These are phyloP conservation scores for Trichoderma asperelloides DNA, from an alignment of 495 filamentous ascomycete species.

Conservation along the genomic window DNA sequence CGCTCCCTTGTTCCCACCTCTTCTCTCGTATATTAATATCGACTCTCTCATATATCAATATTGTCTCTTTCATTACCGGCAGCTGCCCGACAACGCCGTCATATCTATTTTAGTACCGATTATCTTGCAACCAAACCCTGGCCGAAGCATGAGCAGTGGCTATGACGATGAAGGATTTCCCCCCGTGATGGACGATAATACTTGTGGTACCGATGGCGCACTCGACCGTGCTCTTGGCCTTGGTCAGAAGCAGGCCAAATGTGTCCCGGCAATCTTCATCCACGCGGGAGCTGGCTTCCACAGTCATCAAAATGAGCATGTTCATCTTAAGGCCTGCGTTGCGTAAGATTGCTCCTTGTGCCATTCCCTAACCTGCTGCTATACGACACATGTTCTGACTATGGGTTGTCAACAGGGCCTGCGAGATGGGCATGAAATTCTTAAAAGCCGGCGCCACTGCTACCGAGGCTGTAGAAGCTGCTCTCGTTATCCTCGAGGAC, in stretches of 20 bases:
- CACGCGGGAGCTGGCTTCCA: conserved; percentile 97
- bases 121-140: background rate
- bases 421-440: conserved; percentile 66
- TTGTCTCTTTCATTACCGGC: background rate
- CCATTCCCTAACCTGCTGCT: background rate
- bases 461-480: conserved; percentile 86
- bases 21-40: background rate
- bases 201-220: conserved; percentile 2
- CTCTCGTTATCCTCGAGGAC: conserved; percentile 80
- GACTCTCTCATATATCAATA: background rate
- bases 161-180: background rate
- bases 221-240: conserved; percentile 5
- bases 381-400: background rate
- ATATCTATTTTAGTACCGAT: background rate
- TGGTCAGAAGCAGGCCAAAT: background rate
- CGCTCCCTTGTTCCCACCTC: background rate
- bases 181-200: background rate
- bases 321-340: conserved; percentile 77
- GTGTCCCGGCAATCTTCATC: conserved; percentile 68
- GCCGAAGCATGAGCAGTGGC: conserved; percentile 1
- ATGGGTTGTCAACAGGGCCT: conserved; percentile 49
- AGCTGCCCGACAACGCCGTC: background rate
- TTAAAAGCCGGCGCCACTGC: conserved; percentile 69
- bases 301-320: conserved; percentile 68
- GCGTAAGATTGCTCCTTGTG: conserved; percentile 52